Evolutionary conservation across 2,329 filamentous ascomycete species (phyloP), one percentile per base, ranked within the genome.

Genomic region (Lasiodiplodia citricola): DNA sequence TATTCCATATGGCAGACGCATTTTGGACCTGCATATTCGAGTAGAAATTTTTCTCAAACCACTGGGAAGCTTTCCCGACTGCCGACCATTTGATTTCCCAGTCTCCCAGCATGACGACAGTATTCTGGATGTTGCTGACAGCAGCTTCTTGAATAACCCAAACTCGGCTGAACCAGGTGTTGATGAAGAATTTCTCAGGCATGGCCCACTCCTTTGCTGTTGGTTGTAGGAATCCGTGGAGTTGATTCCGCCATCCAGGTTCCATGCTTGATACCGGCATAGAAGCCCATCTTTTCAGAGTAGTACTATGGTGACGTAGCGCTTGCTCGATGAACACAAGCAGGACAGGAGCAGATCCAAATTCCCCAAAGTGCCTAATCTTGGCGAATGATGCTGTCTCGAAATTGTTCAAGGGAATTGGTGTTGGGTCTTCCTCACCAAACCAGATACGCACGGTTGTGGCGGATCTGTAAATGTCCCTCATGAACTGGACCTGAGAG

Each of bases 231-330:
- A 18, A 7, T n/a, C 41, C 41, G 41, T 44, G 41, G 1, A 18
- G 3, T 7, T 0, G 0, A 7, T 44, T 4, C n/a, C 41, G 41
- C 8, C 16, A 7, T 7, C 0, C 5, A 5, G 41, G 16, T n/a
- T n/a, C n/a, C n/a, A n/a, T n/a, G n/a, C n/a, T n/a, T n/a, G n/a
- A n/a, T n/a, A n/a, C n/a, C n/a, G n/a, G n/a, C n/a, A n/a, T n/a
- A n/a, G n/a, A n/a, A n/a, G n/a, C n/a, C n/a, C n/a, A n/a, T n/a
- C n/a, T n/a, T n/a, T n/a, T n/a, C n/a, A n/a, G n/a, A n/a, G n/a
- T n/a, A n/a, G n/a, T n/a, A n/a, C n/a, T n/a, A n/a, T n/a, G n/a
- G n/a, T n/a, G n/a, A n/a, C n/a, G n/a, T n/a, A n/a, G n/a, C n/a
- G n/a, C n/a, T n/a, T n/a, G n/a, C n/a, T n/a, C n/a, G n/a, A n/a